Base-by-base conservation (phyloP, 192 early-diverging fungal genomes). In the Chytriomyces confervae region DNA sequence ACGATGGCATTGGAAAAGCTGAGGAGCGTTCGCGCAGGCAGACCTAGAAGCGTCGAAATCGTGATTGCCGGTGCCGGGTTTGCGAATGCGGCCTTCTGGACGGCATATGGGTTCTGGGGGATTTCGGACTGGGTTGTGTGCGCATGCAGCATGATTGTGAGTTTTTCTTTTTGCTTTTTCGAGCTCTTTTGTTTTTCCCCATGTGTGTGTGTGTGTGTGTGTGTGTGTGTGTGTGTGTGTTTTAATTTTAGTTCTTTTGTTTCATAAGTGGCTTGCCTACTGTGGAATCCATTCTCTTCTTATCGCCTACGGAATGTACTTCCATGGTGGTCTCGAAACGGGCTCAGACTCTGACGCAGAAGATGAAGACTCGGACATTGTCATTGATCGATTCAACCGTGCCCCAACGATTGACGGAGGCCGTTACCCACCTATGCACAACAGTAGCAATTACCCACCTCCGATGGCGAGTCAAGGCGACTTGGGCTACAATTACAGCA, bases 311-410 rank as follows among this genome's bases (percentile, higher is more conserved):
- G 66, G 60, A 5, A 70, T 70, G 43, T 45, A 18, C n/a, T 62
- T 62, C 50, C 44, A 69, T 51, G 77, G 77, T 36, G 77, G 77
- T 62, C n/a, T 79, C 18, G 77, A 79, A n/a, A 79, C 65, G 46
- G 77, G 77, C 0, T 71, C 69, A 62, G 77, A 79, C 27, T 63
- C 68, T 45, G 50, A 50, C 13, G 36, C 36, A 36, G 77, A 79
- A 16, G 70, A 63, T 27, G 76, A 70, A 29, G 77, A 79, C 20
- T 7, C 18, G 20, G 77, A 79, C 65, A 16, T 65, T n/a, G 27
- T 62, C 27, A 62, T 79, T 7, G 69, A 79, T 16, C 68, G 77
- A 18, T 70, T 79, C 62, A 79, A 79, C 70, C 57, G 77, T 5
- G 77, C 45, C 6, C 72, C 72, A n/a, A 63, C 72, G 9, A 63